Conservation (phyloP, 2,329 filamentous ascomycete species). For the Allantophomopsis cytisporea region DNA sequence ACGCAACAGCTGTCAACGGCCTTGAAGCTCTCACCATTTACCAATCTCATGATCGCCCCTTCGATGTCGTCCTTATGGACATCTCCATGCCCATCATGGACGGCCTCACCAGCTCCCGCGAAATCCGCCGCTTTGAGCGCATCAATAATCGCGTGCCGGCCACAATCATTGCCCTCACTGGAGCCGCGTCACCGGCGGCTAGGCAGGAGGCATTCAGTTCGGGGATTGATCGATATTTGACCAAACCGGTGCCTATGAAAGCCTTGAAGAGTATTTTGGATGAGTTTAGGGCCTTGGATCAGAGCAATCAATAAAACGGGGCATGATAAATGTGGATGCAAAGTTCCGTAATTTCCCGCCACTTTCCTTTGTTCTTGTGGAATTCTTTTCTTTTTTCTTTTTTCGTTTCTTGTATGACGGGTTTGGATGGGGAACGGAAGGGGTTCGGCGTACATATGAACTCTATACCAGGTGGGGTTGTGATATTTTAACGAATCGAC, state of each 20-base stretch:
- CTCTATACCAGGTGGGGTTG: no score
- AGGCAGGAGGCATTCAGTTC: constrained; percentile 34
- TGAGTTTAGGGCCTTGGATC: constrained; percentile 7
- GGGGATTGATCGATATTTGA: constrained; percentile 39
- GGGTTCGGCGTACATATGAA: no score
- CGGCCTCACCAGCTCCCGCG: constrained; percentile 29
- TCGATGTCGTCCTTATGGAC: constrained; percentile 36
- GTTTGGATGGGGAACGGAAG: no score
- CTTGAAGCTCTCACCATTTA: constrained; percentile 29
- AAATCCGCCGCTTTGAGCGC: constrained; percentile 32
- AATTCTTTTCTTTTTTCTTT: no score
- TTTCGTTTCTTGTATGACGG: no score
- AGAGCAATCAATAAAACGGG: no score
- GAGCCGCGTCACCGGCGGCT: constrained; percentile 32
- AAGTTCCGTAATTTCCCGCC: no score
- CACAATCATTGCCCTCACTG: constrained; percentile 37
- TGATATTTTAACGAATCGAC: no score
- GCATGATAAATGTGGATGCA: no score
- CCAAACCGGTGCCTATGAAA: constrained; percentile 31
- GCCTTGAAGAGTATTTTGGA: constrained; percentile 15
- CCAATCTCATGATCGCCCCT: constrained; percentile 15
- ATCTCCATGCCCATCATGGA: constrained; percentile 43
- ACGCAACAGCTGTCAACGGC: constrained; percentile 27
- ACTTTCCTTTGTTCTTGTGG: no score
- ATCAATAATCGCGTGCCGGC: constrained; percentile 24